Conservation (phyloP, 306 rosid genomes). For the Cotoneaster glaucophyllus region DNA sequence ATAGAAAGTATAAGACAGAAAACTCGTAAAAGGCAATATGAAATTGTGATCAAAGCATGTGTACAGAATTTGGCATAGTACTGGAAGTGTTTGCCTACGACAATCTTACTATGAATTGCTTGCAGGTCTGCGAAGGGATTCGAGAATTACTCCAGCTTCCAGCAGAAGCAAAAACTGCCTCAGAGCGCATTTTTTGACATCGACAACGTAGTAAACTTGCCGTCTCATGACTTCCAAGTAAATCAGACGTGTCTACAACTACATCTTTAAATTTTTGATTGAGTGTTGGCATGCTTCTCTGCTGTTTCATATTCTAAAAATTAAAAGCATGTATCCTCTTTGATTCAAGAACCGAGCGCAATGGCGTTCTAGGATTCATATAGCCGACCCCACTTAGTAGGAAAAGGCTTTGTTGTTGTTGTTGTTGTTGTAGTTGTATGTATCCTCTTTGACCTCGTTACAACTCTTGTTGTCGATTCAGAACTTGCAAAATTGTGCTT, state of each 20-base stretch:
- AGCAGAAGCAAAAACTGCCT: conserved; percentile 47
- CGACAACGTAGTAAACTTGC: background rate
- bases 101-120: conserved; percentile 1
- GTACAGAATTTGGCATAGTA: background rate
- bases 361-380: too few relatives aligned
- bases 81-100: background rate
- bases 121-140: conserved; percentile 85
- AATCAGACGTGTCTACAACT: background rate
- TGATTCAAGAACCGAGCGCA: too few relatives aligned
- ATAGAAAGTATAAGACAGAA: background rate
- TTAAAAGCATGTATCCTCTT: too few relatives aligned
- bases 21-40: background rate
- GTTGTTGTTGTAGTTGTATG: too few relatives aligned
- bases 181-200: conserved; percentile 40
- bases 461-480: background rate
- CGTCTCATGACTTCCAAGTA: background rate
- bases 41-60: background rate
- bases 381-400: too few relatives aligned
- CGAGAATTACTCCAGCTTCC: conserved; percentile 73
- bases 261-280: background rate
- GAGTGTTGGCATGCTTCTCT: background rate
- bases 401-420: too few relatives aligned
- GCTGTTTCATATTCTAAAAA: background rate
- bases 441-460: too few relatives aligned
- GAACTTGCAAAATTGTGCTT: background rate